phyloP scores from a whole-genome alignment of 768 basidiomycete species.

The Cyathus striatus region DNA sequence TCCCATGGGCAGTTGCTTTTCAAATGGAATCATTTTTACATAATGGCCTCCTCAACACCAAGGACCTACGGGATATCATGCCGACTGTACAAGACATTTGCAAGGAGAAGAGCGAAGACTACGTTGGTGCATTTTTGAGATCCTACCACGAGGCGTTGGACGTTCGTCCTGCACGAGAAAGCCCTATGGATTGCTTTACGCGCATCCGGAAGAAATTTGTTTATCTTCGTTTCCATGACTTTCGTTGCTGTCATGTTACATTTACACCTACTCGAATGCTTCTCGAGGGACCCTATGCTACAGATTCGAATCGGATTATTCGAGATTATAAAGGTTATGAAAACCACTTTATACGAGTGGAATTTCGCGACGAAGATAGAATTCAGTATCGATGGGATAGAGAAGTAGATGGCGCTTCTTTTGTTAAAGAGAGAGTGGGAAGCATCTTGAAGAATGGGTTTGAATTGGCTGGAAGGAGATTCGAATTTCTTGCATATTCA shows the following conservation, averaged over 20 bases:
- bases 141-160: constrained; percentile 47
- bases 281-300: constrained; percentile 71
- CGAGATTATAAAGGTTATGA: constrained; percentile 56
- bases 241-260: constrained; percentile 71
- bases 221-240: constrained; percentile 10
- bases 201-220: constrained; percentile 10
- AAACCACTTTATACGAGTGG: constrained; percentile 75
- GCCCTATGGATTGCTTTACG: constrained; percentile 18
- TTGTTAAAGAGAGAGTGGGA: constrained; percentile 57
- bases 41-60: constrained; percentile 57
- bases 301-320: constrained; percentile 79
- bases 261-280: constrained; percentile 72
- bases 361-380: constrained; percentile 80
- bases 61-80: constrained; percentile 45
- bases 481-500: constrained; percentile 83
- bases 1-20: constrained; percentile 68
- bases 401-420: constrained; percentile 52
- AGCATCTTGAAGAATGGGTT: constrained; percentile 59
- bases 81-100: constrained; percentile 38
- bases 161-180: constrained; percentile 30
- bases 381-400: constrained; percentile 70
- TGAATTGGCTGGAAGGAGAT: constrained; percentile 60
- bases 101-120: constrained; percentile 16
- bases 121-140: constrained; percentile 47
- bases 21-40: constrained; percentile 69